Percentiles rank a stretch among this genome's conserved stretches.
Evolutionary conservation across 345 rosid genomes (phyloP).

Genomic region (Draba incana): DNA sequence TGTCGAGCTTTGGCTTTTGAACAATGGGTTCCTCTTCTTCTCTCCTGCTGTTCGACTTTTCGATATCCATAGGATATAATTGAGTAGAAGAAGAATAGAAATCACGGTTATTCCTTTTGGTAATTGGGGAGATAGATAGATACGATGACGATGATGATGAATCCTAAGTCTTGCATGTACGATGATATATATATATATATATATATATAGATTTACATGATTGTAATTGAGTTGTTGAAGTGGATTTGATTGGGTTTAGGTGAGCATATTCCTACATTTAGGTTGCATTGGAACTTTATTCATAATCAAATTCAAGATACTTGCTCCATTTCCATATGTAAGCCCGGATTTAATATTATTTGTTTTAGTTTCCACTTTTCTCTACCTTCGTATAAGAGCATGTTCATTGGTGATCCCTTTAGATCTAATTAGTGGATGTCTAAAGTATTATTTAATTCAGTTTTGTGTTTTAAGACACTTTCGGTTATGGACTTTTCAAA

Average conservation of each 20-base stretch:
- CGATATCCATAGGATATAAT: conserved; percentile 38
- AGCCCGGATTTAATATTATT: conserved; percentile 1
- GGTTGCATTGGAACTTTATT: conserved; percentile 21
- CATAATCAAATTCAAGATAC: conserved; percentile 27
- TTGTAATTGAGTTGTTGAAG: conserved; percentile 38
- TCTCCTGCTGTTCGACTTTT: conserved; percentile 40
- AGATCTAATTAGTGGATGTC: too few species aligned
- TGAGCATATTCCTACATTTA: conserved; percentile 4
- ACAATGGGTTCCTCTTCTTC: conserved; percentile 46
- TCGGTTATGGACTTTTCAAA: too few species aligned
- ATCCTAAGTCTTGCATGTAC: conserved; percentile 15
- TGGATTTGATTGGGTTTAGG: conserved; percentile 27
- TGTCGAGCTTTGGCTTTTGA: conserved; percentile 40
- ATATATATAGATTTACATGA: conserved; percentile 8
- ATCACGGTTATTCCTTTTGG: not conserved
- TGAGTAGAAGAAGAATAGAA: conserved; percentile 7
- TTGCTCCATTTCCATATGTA: conserved; percentile 39
- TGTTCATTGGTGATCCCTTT: too few species aligned
- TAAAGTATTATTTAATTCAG: too few species aligned
- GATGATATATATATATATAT: conserved; percentile 6
- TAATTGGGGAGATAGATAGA: conserved; percentile 15
- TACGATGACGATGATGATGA: conserved; percentile 15
- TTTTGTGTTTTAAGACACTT: too few species aligned
- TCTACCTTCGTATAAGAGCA: conserved; percentile 7
- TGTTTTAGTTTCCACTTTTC: not conserved